phyloP scores from a whole-genome alignment of 805 yeast genomes.

The Cephaloascus albidus region DNA sequence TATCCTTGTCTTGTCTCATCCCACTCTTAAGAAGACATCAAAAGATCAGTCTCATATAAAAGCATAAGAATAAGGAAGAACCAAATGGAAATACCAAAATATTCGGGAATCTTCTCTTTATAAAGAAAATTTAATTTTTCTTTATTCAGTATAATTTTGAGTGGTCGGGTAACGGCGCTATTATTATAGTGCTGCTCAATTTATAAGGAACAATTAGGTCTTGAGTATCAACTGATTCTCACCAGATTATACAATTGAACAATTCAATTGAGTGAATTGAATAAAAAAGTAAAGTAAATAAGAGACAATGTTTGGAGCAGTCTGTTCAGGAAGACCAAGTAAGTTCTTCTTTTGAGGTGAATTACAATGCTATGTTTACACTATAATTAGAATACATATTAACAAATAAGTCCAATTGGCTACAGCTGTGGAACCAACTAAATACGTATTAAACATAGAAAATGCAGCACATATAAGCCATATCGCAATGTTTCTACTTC shows the following conservation, averaged over 20 bases:
- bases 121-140: too few relatives aligned
- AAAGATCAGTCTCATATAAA: neutral
- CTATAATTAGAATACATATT: neutral
- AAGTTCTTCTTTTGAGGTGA: neutral
- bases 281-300: neutral
- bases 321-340: slow-evolving; percentile 62
- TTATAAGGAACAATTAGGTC: neutral
- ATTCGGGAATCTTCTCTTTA: too few relatives aligned
- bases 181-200: neutral
- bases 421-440: slow-evolving; percentile 57
- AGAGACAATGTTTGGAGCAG: slow-evolving; percentile 56
- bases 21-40: neutral
- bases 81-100: too few relatives aligned
- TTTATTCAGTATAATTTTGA: too few relatives aligned
- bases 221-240: neutral
- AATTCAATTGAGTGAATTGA: neutral
- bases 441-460: slow-evolving; percentile 54
- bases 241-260: slow-evolving; percentile 1
- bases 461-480: slow-evolving; percentile 66
- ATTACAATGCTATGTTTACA: neutral
- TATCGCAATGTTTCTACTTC: slow-evolving; percentile 76
- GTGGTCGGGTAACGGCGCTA: slow-evolving; percentile 3
- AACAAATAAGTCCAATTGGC: slow-evolving; percentile 33
- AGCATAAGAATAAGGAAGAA: neutral
- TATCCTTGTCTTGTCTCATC: neutral